Evolutionary conservation across 345 rosid genomes (phyloP).

Genomic region (Eutrema heterophyllum): DNA sequence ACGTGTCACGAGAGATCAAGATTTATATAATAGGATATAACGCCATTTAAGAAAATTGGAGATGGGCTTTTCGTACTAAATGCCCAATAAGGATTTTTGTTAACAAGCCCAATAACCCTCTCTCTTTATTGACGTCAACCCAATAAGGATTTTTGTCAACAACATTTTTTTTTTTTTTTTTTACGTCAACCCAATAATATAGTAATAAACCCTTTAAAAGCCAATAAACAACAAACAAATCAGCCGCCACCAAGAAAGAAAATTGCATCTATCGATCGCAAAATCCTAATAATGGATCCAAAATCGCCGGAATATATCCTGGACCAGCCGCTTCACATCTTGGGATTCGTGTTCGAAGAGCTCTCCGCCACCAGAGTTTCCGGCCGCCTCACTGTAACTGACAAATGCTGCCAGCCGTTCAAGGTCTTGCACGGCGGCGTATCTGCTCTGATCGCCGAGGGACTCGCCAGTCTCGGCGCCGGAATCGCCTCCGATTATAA

Average conservation of each 20-base stretch:
- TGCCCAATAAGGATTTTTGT: neutral
- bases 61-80: neutral
- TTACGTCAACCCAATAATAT: neutral
- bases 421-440: constrained; percentile 94
- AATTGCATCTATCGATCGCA: neutral
- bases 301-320: constrained; percentile 19
- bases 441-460: constrained; percentile 79
- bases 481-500: constrained; percentile 64
- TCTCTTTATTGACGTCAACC: neutral
- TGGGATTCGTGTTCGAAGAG: constrained; percentile 57
- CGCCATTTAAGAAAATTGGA: neutral
- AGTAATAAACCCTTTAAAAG: neutral
- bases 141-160: neutral
- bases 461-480: constrained; percentile 87
- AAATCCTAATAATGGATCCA: constrained; percentile 30
- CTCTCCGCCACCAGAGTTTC: constrained; percentile 49
- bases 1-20: too few species aligned
- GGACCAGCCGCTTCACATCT: constrained; percentile 39
- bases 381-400: constrained; percentile 55
- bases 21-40: too few species aligned
- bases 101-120: neutral
- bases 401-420: constrained; percentile 74
- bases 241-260: neutral
- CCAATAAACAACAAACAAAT: neutral
- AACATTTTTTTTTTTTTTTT: too few species aligned